phyloP scores from a whole-genome alignment of 768 basidiomycete species.

The Xanthoconium purpureum region DNA sequence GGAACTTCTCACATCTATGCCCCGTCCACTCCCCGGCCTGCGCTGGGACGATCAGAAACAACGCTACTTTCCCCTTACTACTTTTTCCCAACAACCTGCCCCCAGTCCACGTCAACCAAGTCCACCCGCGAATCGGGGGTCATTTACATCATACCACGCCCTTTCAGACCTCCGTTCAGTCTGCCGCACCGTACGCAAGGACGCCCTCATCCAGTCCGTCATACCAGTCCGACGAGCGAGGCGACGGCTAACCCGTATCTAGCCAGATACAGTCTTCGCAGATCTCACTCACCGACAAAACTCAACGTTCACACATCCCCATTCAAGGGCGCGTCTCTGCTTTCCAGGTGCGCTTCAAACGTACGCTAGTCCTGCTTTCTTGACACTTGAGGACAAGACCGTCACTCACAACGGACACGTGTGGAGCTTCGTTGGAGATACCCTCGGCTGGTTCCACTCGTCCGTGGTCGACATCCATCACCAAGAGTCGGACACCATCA shows the following conservation, averaged over 20 bases:
- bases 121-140: neutral
- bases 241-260: neutral
- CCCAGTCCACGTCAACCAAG: neutral
- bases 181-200: slow-evolving; percentile 17
- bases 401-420: slow-evolving; percentile 30
- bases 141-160: neutral
- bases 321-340: slow-evolving; percentile 39
- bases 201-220: slow-evolving; percentile 29
- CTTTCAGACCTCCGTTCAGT: slow-evolving; percentile 18
- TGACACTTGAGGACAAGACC: slow-evolving; percentile 26
- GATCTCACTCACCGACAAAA: slow-evolving; percentile 37
- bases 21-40: slow-evolving; percentile 51
- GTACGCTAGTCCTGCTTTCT: neutral
- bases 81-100: neutral
- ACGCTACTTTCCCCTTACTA: slow-evolving; percentile 49
- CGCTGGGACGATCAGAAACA: slow-evolving; percentile 51
- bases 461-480: slow-evolving; percentile 17
- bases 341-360: slow-evolving; percentile 41
- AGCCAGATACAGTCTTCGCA: slow-evolving; percentile 44
- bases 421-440: slow-evolving; percentile 49
- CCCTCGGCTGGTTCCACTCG: slow-evolving; percentile 50
- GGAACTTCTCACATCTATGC: slow-evolving; percentile 32
- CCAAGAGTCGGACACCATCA: neutral
- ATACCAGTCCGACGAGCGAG: too few species aligned
- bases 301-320: slow-evolving; percentile 24